Evolutionary conservation across 306 rosid species (phyloP).

Genomic region (Cyamopsis tetragonoloba): DNA sequence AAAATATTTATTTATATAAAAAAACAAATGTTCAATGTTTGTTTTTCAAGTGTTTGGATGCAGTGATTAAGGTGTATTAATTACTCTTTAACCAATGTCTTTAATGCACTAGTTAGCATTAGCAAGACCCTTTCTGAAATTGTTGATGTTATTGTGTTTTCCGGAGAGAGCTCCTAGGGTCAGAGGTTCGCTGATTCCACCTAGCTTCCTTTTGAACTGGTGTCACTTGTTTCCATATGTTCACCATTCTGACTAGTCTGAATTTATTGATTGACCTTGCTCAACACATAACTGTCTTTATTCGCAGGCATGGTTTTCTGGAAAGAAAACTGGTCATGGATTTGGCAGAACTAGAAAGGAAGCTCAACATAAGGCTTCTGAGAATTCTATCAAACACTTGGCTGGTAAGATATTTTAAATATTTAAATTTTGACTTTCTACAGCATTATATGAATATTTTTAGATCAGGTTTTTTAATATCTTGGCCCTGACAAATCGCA

Average conservation of each 20-base stretch:
- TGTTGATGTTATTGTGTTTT: neutral
- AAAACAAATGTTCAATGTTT: too few species aligned
- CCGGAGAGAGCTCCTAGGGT: neutral
- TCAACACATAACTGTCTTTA: slow-evolving; percentile 3
- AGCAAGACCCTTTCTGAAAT: too few species aligned
- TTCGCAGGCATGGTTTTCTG: slow-evolving; percentile 71
- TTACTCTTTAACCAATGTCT: too few species aligned
- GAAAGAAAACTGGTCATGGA: slow-evolving; percentile 77
- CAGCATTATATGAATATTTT: neutral
- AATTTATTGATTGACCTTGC: neutral
- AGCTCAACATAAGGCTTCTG: slow-evolving; percentile 70
- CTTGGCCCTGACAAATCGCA: too few species aligned
- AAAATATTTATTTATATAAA: too few species aligned
- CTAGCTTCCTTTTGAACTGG: slow-evolving; percentile 1
- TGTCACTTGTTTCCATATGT: slow-evolving; percentile 1
- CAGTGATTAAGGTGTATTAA: too few species aligned
- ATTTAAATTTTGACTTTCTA: neutral
- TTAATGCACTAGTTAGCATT: too few species aligned
- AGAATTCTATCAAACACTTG: slow-evolving; percentile 61
- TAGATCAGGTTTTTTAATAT: too few species aligned
- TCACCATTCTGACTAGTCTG: neutral
- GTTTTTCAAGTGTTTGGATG: too few species aligned
- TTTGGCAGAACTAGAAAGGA: slow-evolving; percentile 74
- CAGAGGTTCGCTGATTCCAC: neutral
- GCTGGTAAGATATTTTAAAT: slow-evolving; percentile 48